Base-by-base conservation (phyloP, 495 filamentous ascomycete genomes). In the Cairneyella variabilis region DNA sequence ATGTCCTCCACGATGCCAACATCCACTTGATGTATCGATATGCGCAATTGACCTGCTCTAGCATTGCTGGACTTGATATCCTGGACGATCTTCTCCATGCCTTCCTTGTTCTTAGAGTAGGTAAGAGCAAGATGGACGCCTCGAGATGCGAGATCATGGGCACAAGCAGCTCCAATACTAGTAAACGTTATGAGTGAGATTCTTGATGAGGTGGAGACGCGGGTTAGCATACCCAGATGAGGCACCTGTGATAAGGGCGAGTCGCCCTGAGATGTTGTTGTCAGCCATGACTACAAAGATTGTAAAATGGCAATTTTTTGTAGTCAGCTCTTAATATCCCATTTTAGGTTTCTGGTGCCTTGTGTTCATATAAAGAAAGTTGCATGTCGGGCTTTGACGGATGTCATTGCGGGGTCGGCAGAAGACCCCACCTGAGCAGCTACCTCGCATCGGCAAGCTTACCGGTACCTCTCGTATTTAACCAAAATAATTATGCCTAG, bases 91-190 rank as follows among this genome's bases (percentile, higher is more conserved):
- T 61, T 48, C 0, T 75, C 66, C 22, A 84, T 70, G 14, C 72
- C 64, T 17, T 69, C 61, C 10, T 69, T 45, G 58, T 79, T 82
- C 39, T 65, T 73, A 34, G 76, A 77, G 64, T 82, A 86, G 14
- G 82, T 85, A 14, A 88, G 64, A 28, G 82, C 83, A 2, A 88
- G 72, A 56, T 79, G 67, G 40, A 70, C 71, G 30, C 79, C 78
- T 41, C 78, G 67, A 5, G 64, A 55, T 48, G 73, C 77, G 17
- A 88, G 72, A 25, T 77, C 74, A 42, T 69, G 71, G 17, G 83
- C 79, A 53, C 77, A 78, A 21, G 80, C 82, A 48, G 77, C 74
- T 11, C 83, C 84, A 39, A 87, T 32, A 32, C 14, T 32, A 32
- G 28, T 32, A 7, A 7, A 7, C 28, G 28, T 7, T 6, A 32